Evolutionary conservation across 83 land plant species (phyloP), one percentile per base, ranked within the genome.

Genomic region (Picea abies): DNA sequence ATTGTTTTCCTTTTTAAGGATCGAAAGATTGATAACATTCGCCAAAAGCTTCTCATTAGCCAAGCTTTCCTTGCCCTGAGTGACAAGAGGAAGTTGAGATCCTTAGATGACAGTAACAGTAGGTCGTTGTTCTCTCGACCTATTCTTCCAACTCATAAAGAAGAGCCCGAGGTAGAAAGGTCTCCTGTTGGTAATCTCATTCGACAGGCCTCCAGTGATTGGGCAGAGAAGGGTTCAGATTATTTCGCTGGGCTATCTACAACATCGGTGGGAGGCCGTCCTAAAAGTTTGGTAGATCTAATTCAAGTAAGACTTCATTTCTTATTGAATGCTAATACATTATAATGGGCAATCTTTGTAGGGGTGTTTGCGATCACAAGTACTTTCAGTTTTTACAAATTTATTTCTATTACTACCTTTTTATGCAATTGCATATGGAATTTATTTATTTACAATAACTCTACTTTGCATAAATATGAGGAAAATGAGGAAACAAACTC

Each of bases 151-250:
- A 90, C 95, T 10, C 98, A 96, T 63, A 85, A 80, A 80, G 98
- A 97, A 87, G 99, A 96, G 84, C 88, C 93, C 70, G 97, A 96
- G 80, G 99, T 94, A 37, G 96, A 90, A 15, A 90, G 76, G 44
- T 90, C 92, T 41, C 89, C 94, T 15, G 60, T 82, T 44, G 89
- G 76, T 17, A 79, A 76, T 63, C 44, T 84, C 65, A 79, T 52
- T 4, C 84, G 68, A 68, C 83, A 83, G 75, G 81, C 63, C 62
- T 89, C 88, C 23, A 68, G 66, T 81, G 88, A 87, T 32, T 79
- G 86, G 91, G 32, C 82, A 44, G 91, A 88, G 47, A 83, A 26
- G 1, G 44, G 69, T 58, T 14, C 44, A 41, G 44, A 41, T 41
- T 41, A 41, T 41, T 41, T 84, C 35, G 32, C 86, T 60, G 86